Evolutionary conservation across 1,139 yeast species (phyloP).

Genomic region (Scheffersomyces illinoinensis): DNA sequence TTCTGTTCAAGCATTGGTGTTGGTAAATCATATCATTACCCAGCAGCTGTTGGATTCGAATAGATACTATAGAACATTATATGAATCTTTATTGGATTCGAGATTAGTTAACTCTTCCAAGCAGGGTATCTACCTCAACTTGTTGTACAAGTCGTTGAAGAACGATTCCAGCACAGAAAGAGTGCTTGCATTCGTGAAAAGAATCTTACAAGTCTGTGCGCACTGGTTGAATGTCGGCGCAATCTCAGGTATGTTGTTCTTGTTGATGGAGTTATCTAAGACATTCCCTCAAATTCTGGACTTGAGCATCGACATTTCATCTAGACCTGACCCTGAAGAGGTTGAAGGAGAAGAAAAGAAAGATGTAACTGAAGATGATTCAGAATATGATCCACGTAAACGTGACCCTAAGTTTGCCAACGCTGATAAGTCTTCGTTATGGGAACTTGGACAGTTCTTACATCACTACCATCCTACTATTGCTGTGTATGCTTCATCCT

Average conservation of each 20-base stretch:
- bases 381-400: conserved; percentile 77
- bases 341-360: conserved; percentile 21
- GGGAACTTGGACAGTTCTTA: conserved; percentile 79
- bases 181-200: conserved; percentile 86
- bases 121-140: conserved; percentile 84
- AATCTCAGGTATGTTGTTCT: conserved; percentile 82
- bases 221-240: conserved; percentile 91
- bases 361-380: conserved; percentile 10
- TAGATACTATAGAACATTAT: conserved; percentile 83
- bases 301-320: conserved; percentile 41
- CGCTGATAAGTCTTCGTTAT: conserved; percentile 76
- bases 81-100: conserved; percentile 86
- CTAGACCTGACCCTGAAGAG: conserved; percentile 35
- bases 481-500: conserved; percentile 71
- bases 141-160: conserved; percentile 80
- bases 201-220: conserved; percentile 81
- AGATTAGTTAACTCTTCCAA: conserved; percentile 83
- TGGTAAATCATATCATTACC: conserved; percentile 73
- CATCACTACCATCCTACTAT: conserved; percentile 93
- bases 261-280: conserved; percentile 64
- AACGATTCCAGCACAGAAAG: conserved; percentile 65
- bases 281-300: conserved; percentile 43
- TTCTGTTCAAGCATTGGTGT: conserved; percentile 85
- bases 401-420: conserved; percentile 90
- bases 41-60: conserved; percentile 61